phyloP scores from a whole-genome alignment of 306 rosid species.

The Quercus mongolica region DNA sequence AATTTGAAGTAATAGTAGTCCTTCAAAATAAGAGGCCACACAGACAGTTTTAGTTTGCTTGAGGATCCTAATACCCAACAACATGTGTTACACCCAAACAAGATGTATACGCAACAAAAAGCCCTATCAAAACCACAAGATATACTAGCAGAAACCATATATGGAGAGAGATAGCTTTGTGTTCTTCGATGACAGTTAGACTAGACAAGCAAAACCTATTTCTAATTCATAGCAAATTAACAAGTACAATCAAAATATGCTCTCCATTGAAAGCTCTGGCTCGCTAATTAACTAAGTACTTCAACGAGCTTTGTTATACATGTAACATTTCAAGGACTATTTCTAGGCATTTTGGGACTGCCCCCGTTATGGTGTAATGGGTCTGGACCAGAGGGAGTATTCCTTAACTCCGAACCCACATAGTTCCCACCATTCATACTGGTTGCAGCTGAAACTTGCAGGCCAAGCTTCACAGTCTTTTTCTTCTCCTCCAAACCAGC shows the following conservation, averaged over 20 bases:
- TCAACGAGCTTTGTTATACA: not conserved
- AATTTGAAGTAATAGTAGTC: no score
- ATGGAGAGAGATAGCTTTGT: not conserved
- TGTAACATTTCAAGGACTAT: conserved; percentile 27
- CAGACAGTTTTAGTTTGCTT: no score
- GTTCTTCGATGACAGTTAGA: no score
- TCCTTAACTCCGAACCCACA: conserved; percentile 45
- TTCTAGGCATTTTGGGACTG: conserved; percentile 46
- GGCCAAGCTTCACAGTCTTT: conserved; percentile 10
- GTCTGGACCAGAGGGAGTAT: conserved; percentile 69
- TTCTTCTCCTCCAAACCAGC: conserved; percentile 29
- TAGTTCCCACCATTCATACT: conserved; percentile 8
- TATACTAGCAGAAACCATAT: not conserved
- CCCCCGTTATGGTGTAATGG: conserved; percentile 65
- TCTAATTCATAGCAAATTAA: not conserved
- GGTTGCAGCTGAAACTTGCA: conserved; percentile 26
- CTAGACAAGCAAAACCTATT: not conserved
- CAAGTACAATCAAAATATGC: not conserved
- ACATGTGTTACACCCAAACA: not conserved
- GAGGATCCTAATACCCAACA: no score
- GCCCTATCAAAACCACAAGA: not conserved
- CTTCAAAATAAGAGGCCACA: no score
- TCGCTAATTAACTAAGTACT: not conserved
- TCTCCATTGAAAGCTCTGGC: not conserved
- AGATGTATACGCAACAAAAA: not conserved